phyloP scores from a whole-genome alignment of 2,329 filamentous ascomycete species.

The Pyricularia grisea region DNA sequence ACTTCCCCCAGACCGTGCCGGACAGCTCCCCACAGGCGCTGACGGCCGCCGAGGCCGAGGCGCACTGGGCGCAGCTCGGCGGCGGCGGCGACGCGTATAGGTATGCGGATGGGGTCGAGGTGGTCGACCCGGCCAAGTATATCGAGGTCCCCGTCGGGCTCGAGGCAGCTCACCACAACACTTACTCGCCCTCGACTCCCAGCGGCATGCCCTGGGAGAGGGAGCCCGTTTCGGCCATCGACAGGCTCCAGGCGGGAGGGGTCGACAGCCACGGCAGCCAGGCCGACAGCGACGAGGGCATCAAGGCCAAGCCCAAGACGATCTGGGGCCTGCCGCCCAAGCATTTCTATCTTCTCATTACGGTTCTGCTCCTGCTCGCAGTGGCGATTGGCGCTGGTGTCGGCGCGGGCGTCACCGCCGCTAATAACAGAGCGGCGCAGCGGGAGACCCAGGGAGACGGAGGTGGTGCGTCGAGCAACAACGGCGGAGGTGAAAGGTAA shows the following conservation, averaged over 20 bases:
- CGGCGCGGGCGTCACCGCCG: conserved; percentile 8
- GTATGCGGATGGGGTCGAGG: conserved; percentile 4
- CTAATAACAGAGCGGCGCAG: neutral
- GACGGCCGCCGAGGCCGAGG: conserved; percentile 4
- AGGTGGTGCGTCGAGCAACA: neutral
- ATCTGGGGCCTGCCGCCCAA: conserved; percentile 15
- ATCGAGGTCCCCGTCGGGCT: conserved; percentile 7
- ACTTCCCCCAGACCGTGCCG: conserved; percentile 14
- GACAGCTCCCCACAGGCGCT: conserved; percentile 12
- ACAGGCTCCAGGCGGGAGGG: neutral
- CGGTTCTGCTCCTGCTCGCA: conserved; percentile 12
- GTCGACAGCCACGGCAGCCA: conserved; percentile 2
- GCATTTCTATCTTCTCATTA: conserved; percentile 12
- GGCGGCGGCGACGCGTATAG: conserved; percentile 12
- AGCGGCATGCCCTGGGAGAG: conserved; percentile 10
- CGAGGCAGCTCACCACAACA: conserved; percentile 2
- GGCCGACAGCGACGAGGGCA: conserved; percentile 4
- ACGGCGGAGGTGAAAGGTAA: neutral
- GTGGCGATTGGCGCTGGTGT: conserved; percentile 16
- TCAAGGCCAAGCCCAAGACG: neutral
- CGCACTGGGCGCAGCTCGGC: conserved; percentile 10
- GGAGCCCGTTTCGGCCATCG: conserved; percentile 3
- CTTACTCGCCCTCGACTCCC: neutral
- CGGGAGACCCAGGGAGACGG: neutral
- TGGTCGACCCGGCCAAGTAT: conserved; percentile 5